Base-by-base conservation (phyloP, 768 basidiomycete species). In the Boletales sp. region DNA sequence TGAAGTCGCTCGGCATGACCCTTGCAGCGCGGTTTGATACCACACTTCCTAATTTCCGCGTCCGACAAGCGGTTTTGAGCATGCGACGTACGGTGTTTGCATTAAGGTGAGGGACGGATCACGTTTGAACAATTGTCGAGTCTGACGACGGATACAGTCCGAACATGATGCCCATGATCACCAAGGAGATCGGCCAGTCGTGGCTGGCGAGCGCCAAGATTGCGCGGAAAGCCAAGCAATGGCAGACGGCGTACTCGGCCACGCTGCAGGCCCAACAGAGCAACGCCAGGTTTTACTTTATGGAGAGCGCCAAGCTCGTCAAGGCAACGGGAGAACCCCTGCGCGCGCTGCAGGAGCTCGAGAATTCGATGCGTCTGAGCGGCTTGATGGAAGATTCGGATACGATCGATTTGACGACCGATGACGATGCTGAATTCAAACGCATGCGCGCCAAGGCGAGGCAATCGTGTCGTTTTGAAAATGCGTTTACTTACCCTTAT, bases 151-250 rank as follows among this genome's bases (percentile, higher is more conserved):
- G 18, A 10, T 42, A 31, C 39, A 54, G 56, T 41, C 39, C 61
- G 28, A 37, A 38, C 17, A 64, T 71, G 25, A 70, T 71, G 41
- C 60, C 70, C 13, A 68, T 67, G 36, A 67, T 81, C n/a, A 73
- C 65, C 32, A 70, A 70, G 13, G 84, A 87, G 57, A 84, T 94
- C 34, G 87, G 92, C 4, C 78, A 79, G 41, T 84, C 91, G 1
- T 99, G 96, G 96, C 77, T 98, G 12, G 75, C 81, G 25, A 97
- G 87, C 52, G 87, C 94, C n/a, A 97, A 94, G 65, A 93, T 94
- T 49, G 96, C 96, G 32, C 76, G 96, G 32, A 99, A 97, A 64
- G 90, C 94, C 4, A 88, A 91, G 0, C 94, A 98, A 64, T 86
- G 83, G 76, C 95, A 97, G 71, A 97, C 95, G 0, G 93, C 96